Conservation (phyloP, 2,329 filamentous ascomycete species). For the Leptosphaerulina australis region DNA sequence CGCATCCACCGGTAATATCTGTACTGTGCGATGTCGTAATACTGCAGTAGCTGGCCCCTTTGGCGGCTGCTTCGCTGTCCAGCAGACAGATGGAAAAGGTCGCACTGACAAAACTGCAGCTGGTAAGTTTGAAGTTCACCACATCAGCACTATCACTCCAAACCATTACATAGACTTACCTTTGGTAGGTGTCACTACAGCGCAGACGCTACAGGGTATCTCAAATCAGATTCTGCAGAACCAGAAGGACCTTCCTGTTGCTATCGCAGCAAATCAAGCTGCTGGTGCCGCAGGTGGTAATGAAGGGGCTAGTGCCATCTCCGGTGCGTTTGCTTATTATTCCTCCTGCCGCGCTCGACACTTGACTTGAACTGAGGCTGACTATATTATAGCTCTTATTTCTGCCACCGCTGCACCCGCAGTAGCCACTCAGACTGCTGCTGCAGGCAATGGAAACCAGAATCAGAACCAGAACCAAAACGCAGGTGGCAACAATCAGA, state of each 20-base stretch:
- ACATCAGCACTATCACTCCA: constrained; percentile 11
- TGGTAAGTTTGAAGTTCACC: constrained; percentile 29
- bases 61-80: constrained; percentile 64
- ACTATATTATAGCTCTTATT: constrained; percentile 22
- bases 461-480: constrained; percentile 20
- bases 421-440: constrained; percentile 7
- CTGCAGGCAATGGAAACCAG: constrained; percentile 10
- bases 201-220: constrained; percentile 54
- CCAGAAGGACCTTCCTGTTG: constrained; percentile 57
- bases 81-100: constrained; percentile 57
- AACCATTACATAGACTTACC: constrained; percentile 33
- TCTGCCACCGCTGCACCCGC: constrained; percentile 18
- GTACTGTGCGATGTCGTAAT: constrained; percentile 68
- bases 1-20: constrained; percentile 63
- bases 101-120: constrained; percentile 32
- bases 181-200: constrained; percentile 53
- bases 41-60: constrained; percentile 66
- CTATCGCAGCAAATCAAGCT: constrained; percentile 55
- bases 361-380: constrained; percentile 4
- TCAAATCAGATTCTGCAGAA: constrained; percentile 59
- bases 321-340: constrained; percentile 48
- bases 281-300: constrained; percentile 49
- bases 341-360: not conserved
- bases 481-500: constrained; percentile 6
- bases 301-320: constrained; percentile 49